Evolutionary conservation across 2,329 filamentous ascomycete genomes (phyloP), one percentile per base, ranked within the genome.

Genomic region (Arthroderma sp.): DNA sequence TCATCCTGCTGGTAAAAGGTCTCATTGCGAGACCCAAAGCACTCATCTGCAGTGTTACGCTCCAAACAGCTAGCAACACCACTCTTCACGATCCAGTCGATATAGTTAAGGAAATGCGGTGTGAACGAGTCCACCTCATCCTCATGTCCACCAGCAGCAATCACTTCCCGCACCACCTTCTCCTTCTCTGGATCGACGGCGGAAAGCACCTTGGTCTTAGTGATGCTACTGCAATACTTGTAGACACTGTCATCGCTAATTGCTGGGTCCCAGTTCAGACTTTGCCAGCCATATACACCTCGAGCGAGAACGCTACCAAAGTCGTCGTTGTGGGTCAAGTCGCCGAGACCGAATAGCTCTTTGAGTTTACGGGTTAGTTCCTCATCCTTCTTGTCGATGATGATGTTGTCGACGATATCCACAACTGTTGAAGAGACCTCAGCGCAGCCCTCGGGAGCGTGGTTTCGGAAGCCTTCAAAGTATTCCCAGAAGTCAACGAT

Each of bases 401-500:
- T 58, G 49, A 81, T 75, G 33, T 69, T 74, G 53, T 82, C 78
- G 4, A 80, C 58, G 7, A 79, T 66, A 47, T 77, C 65, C 22
- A 70, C 72, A 36, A 80, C 60, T 30, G 75, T 78, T 56, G 83
- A 78, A 0, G 78, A 80, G 1, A 72, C 72, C 1, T 68, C 63
- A 32, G 87, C 72, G 56, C 85, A 91, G 30, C 75, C 72, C 0
- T 70, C 65, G 7, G 77, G 75, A 2, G 64, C 77, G 46, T 72
- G 74, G 11, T 71, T 57, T 8, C 74, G 67, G 45, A 78, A 69
- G 0, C 77, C 72, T 55, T 77, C 74, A 53, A 69, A 79, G 55
- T 80, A 80, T 50, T 73, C 62, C 54, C 83, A 89, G 62, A 80
- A 89, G 53, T 91, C 83, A 51, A 77, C 78, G 45, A 91, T 82